Conservation (phyloP, 2,329 filamentous ascomycete species). For the Phialophora chinensis region DNA sequence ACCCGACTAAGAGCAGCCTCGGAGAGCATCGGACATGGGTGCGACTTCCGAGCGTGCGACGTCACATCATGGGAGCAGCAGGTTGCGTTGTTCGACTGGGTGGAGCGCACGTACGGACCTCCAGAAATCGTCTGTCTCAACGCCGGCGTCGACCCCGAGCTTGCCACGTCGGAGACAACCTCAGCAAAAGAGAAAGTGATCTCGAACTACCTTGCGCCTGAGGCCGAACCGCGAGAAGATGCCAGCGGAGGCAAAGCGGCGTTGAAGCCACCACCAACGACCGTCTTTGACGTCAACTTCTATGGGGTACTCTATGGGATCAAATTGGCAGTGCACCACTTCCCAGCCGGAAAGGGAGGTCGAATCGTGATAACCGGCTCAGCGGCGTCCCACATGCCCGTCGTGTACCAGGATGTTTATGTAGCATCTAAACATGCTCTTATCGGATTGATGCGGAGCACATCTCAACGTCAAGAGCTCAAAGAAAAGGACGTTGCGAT, state of each 20-base stretch:
- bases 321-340: conserved; percentile 16
- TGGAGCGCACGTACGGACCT: background rate
- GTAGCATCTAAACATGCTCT: conserved; percentile 14
- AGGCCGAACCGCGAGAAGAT: background rate
- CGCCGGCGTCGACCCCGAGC: conserved; percentile 17
- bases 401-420: conserved; percentile 10
- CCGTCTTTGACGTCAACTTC: conserved; percentile 15
- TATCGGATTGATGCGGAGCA: conserved; percentile 12
- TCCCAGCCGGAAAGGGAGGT: background rate
- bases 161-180: background rate
- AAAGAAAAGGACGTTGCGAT: conserved; percentile 9
- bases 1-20: background rate
- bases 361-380: conserved; percentile 15
- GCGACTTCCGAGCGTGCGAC: conserved; percentile 10
- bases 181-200: conserved; percentile 8
- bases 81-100: conserved; percentile 12
- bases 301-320: conserved; percentile 19
- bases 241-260: background rate
- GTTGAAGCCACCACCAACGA: conserved; percentile 12
- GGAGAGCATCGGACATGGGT: conserved; percentile 4
- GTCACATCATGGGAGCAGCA: conserved; percentile 18
- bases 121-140: conserved; percentile 19
- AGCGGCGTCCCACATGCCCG: conserved; percentile 12
- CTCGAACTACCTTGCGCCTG: conserved; percentile 10
- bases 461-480: conserved; percentile 9